Conservation (phyloP, 441 rosid species). For the Pelargonium fulgidum region DNA sequence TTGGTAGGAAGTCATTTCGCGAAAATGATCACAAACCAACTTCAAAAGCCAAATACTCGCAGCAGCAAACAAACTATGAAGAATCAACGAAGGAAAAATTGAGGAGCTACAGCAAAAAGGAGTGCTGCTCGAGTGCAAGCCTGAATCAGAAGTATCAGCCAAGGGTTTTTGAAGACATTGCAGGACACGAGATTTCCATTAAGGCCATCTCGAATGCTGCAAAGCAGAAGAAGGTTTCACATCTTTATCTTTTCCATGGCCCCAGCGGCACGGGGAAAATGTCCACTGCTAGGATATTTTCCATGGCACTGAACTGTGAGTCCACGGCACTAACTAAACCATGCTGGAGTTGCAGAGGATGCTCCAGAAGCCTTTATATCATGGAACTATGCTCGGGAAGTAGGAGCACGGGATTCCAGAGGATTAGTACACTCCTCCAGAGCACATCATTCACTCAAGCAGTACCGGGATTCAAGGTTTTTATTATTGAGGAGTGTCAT, state of each 20-base stretch:
- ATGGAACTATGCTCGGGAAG: constrained; percentile 25
- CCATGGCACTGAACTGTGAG: constrained; percentile 27
- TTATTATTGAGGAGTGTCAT: constrained; percentile 30
- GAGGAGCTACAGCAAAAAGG: neutral
- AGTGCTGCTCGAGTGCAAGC: constrained; percentile 9
- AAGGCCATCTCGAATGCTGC: constrained; percentile 21
- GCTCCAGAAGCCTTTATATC: constrained; percentile 25
- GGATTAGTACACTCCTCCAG: constrained; percentile 25
- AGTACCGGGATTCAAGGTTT: constrained; percentile 24
- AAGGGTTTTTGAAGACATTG: constrained; percentile 22
- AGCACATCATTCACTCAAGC: constrained; percentile 25
- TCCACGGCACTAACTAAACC: constrained; percentile 13
- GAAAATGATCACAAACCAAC: neutral
- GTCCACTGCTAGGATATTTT: constrained; percentile 20
- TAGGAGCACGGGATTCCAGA: constrained; percentile 23
- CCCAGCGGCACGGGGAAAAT: constrained; percentile 30
- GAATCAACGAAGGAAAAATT: neutral
- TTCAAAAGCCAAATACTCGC: neutral
- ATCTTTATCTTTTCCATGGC: constrained; percentile 28
- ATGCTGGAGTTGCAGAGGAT: constrained; percentile 29
- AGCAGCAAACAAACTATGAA: neutral
- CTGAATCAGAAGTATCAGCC: constrained; percentile 25
- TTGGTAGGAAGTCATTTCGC: neutral
- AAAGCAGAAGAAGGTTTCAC: constrained; percentile 18
- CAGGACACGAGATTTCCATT: constrained; percentile 20